Percentiles rank a stretch among this genome's conserved stretches.
phyloP scores from a whole-genome alignment of 371 early-diverging fungal species.

The Syncephalastrum racemosum region DNA sequence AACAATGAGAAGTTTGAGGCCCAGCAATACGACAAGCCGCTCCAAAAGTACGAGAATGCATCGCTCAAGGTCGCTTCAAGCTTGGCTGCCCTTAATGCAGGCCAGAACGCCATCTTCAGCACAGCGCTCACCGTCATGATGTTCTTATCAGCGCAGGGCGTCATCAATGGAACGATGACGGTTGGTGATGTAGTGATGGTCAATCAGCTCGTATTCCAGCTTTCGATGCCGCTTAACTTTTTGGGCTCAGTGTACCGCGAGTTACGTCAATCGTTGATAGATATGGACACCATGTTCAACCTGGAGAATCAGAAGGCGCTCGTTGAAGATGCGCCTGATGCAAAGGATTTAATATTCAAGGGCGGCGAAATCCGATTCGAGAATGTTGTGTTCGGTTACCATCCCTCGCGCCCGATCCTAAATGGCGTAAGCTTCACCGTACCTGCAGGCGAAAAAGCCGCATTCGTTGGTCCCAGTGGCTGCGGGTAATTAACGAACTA shows the following conservation, averaged over 20 bases:
- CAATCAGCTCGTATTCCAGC: constrained; percentile 93
- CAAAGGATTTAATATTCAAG: constrained; percentile 50
- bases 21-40: constrained; percentile 78
- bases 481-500: constrained; percentile 60
- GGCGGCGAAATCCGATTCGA: constrained; percentile 80
- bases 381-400: constrained; percentile 88
- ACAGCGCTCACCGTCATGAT: constrained; percentile 89
- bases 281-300: constrained; percentile 94
- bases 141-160: constrained; percentile 89
- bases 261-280: constrained; percentile 87
- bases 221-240: constrained; percentile 94
- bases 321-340: constrained; percentile 56
- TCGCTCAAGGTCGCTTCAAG: constrained; percentile 89
- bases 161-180: constrained; percentile 80
- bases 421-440: constrained; percentile 79
- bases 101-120: constrained; percentile 92
- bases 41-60: constrained; percentile 87
- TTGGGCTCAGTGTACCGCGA: constrained; percentile 97
- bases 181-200: constrained; percentile 97
- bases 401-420: constrained; percentile 71
- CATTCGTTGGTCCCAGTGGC: constrained; percentile 96
- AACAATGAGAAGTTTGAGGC: constrained; percentile 89
- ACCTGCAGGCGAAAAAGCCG: constrained; percentile 86
- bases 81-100: constrained; percentile 88
- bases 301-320: constrained; percentile 65